Base-by-base conservation (phyloP, 805 yeast species). In the Teunomyces gatunensis region DNA sequence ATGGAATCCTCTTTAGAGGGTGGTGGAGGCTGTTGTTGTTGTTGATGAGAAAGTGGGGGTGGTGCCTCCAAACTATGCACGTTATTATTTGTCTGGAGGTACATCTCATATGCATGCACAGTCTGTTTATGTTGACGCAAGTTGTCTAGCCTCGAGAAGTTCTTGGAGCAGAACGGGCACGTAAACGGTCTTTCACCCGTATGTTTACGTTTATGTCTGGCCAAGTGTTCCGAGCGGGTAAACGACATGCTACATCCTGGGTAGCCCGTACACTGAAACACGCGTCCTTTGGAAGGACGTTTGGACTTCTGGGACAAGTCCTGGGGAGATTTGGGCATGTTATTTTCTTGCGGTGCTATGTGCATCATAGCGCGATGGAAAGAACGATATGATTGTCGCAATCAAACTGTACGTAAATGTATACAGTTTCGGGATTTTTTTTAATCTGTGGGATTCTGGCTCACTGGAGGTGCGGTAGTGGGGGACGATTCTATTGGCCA, bases 131-230 rank as follows among this genome's bases (percentile, higher is more conserved):
- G 97, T 68, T 91, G 97, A 50, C 96, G 77, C 52, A 91, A 74
- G 63, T 91, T 91, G 66, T 91, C 97, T 49, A 91, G 69, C 41
- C 97, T 76, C 13, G 90, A 83, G 62, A 90, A 90, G 60, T 81
- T 78, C 60, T 90, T 83, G 29, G 83, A 73, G 63, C 96, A 88
- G 63, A 85, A 86, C 42, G 85, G 85, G 65, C 97, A 90, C 46
- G 87, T 82, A 64, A 89, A 90, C 2, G 97, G 97, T 48, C 96
- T 74, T 64, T 90, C 97, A 37, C 97, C 97, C 0, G 97, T 91
- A 64, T 90, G 97, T 58, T 90, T 91, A 49, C 97, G 73, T 46
- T 91, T 85, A 69, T 90, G 97, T 49, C 97, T 75, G 1, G 96
- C 96, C 55, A 90, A 75, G 67, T 91, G 97, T 63, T 91, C 97